Evolutionary conservation across 2,329 filamentous ascomycete species (phyloP), one percentile per base, ranked within the genome.

Genomic region (Setomelanomma holmii): DNA sequence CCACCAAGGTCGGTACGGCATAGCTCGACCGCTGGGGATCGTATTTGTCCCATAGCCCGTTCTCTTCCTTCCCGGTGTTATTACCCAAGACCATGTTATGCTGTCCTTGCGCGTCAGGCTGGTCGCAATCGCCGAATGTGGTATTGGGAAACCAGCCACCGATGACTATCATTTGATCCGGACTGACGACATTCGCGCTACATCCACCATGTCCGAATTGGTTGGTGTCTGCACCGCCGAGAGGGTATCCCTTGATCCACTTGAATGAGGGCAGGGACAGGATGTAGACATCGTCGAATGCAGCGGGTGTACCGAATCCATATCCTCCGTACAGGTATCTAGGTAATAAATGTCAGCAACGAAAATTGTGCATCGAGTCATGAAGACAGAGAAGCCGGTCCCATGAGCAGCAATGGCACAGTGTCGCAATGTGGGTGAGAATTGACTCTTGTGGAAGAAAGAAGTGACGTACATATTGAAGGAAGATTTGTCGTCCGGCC

Each of bases 271-370:
- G 86, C 14, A 89, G 75, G 6, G 81, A 80, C 17, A 88, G 76
- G 48, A 88, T 82, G 61, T 86, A 88, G 48, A 84, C 78, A 71
- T 88, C 85, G 61, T 87, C 83, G 62, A 79, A 87, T 19, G 83
- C 85, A 12, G 78, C 73, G 0, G 76, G 76, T 33, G 80, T 72
- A 1, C 77, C 75, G 46, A 84, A 78, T 6, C 79, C 79, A 20
- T 78, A 76, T 14, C 86, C 86, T 38, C 86, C 86, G 61, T 87
- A 87, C 2, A 87, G 64, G 58, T 88, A 87, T 30, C 84, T 86
- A 42, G 20, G 7, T 19, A 14, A 19, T 24, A 6, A 12, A 7
- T 42, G 41, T 43, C 16, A 53, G 49, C 35, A 16, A 21, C 6
- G 5, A 4, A 39, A 34, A 16, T 35, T 30, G 23, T 17, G 12